Conservation (phyloP, 2,329 filamentous ascomycete genomes). For the Thelonectria olida region DNA sequence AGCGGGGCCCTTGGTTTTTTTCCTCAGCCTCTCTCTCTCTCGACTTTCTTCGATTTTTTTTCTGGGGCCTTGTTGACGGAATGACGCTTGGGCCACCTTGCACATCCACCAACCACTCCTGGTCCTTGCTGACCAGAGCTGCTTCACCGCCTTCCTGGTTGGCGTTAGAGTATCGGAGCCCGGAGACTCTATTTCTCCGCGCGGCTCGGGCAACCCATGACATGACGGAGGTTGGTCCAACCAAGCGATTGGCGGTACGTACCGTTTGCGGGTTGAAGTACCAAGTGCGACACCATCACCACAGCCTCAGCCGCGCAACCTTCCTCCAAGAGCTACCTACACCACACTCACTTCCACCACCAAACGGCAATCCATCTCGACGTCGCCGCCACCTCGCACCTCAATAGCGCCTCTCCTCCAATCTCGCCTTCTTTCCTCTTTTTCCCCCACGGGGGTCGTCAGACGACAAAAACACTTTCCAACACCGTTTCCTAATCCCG, state of each 20-base stretch:
- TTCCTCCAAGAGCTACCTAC: constrained; percentile 15
- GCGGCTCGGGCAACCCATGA: constrained; percentile 16
- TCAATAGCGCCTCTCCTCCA: neutral
- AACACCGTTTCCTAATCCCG: constrained; percentile 1
- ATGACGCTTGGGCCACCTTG: constrained; percentile 22
- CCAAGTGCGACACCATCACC: constrained; percentile 37
- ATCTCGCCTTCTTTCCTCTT: neutral
- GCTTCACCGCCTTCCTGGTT: constrained; percentile 31
- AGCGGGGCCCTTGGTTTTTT: constrained; percentile 31
- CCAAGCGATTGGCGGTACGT: constrained; percentile 26
- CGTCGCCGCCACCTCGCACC: neutral
- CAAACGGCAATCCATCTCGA: neutral
- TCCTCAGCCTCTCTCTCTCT: constrained; percentile 20
- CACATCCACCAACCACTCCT: constrained; percentile 7
- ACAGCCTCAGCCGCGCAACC: constrained; percentile 36
- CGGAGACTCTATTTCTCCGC: constrained; percentile 27
- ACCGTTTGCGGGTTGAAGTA: constrained; percentile 24
- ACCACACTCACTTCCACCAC: neutral
- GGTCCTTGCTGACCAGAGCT: constrained; percentile 24
- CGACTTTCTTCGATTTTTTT: constrained; percentile 28
- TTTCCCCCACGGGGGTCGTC: constrained; percentile 18
- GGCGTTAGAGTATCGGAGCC: neutral
- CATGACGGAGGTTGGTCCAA: neutral
- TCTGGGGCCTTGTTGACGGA: constrained; percentile 20
- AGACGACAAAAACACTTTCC: constrained; percentile 11